A percentile compares a stretch with the other conserved stretches of the same genome.
Evolutionary conservation across 2,329 filamentous ascomycete genomes (phyloP).

Genomic region (Aspergillus floridensis): DNA sequence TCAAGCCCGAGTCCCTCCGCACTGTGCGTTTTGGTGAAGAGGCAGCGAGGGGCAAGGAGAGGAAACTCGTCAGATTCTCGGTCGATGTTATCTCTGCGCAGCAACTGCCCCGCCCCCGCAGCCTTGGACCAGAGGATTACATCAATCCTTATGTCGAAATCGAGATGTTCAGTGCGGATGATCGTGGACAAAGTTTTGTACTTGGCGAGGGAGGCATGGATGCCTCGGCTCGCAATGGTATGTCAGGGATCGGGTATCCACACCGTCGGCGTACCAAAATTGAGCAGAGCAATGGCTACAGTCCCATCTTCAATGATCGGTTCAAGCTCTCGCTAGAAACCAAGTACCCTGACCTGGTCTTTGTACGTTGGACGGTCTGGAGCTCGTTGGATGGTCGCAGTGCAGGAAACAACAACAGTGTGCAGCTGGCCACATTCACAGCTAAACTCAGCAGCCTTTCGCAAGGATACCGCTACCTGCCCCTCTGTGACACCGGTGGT

Average conservation of each 20-base stretch:
- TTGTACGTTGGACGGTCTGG: slow-evolving; percentile 89
- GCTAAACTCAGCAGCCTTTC: slow-evolving; percentile 87
- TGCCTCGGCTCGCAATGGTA: slow-evolving; percentile 61
- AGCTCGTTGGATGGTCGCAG: slow-evolving; percentile 75
- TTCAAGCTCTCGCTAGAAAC: slow-evolving; percentile 82
- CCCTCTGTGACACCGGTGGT: slow-evolving; percentile 81
- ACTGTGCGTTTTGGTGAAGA: slow-evolving; percentile 25
- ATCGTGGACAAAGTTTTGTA: slow-evolving; percentile 74
- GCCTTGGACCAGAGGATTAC: slow-evolving; percentile 67
- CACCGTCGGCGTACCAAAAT: slow-evolving; percentile 77
- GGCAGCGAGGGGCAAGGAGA: slow-evolving; percentile 62
- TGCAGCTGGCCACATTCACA: slow-evolving; percentile 80
- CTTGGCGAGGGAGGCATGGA: slow-evolving; percentile 65
- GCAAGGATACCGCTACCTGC: slow-evolving; percentile 88
- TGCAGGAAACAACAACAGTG: slow-evolving; percentile 61
- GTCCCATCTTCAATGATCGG: slow-evolving; percentile 78
- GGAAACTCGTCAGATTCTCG: slow-evolving; percentile 78
- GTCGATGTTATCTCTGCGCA: slow-evolving; percentile 92
- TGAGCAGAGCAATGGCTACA: slow-evolving; percentile 86
- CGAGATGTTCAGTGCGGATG: slow-evolving; percentile 90
- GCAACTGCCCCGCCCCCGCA: slow-evolving; percentile 80
- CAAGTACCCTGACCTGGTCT: slow-evolving; percentile 91
- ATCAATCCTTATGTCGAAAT: slow-evolving; percentile 94
- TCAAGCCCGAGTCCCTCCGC: slow-evolving; percentile 85
- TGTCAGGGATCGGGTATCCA: slow-evolving; percentile 67